These are phyloP conservation scores for Rhipidocladum racemiflorum DNA, from an alignment of 176 grass and related monocot species.

Conservation along the genomic window DNA sequence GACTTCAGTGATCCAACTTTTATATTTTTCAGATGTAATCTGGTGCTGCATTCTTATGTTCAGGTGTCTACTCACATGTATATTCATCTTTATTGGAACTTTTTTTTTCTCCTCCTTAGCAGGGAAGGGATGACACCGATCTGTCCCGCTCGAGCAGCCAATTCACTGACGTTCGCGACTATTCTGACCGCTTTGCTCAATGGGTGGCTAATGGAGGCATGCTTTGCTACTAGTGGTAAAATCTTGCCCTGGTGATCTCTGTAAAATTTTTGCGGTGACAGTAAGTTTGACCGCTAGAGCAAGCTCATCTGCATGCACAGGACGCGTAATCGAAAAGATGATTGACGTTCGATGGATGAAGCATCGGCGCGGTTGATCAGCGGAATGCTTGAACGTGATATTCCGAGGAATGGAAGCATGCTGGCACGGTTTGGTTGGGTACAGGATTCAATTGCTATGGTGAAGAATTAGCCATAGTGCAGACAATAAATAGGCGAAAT, in stretches of 20 bases:
- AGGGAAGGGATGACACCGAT: constrained; percentile 57
- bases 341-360: background rate
- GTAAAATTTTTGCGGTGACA: background rate
- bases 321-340: background rate
- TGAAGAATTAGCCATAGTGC: constrained; percentile 38
- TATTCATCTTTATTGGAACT: background rate
- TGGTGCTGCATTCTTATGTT: background rate
- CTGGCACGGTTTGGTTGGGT: background rate
- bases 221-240: constrained; percentile 60
- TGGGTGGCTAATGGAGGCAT: constrained; percentile 74
- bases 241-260: background rate
- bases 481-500: constrained; percentile 53
- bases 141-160: constrained; percentile 30
- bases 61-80: background rate
- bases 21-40: background rate
- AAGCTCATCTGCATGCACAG: background rate
- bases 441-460: constrained; percentile 51
- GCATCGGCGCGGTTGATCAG: background rate
- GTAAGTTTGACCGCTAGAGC: background rate
- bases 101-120: background rate
- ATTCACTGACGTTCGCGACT: constrained; percentile 27
- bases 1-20: background rate
- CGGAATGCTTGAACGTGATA: background rate
- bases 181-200: constrained; percentile 63
- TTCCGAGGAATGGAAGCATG: background rate